Conservation (phyloP, 2,329 filamentous ascomycete species). For the Thelonectria rubi region DNA sequence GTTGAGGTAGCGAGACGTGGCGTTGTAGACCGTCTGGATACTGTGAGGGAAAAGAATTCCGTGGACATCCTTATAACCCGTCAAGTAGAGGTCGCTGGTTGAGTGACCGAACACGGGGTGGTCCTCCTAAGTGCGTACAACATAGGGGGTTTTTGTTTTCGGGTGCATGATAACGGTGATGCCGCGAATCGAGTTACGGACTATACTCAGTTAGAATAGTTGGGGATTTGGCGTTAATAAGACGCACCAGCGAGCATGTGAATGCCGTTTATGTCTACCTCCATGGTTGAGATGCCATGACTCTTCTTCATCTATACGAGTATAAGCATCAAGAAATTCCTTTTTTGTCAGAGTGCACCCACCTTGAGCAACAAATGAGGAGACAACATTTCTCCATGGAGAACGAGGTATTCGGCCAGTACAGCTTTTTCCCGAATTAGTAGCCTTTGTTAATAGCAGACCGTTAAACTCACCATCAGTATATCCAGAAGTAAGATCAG, state of each 20-base stretch:
- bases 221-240: accelerated
- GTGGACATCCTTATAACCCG: slow-evolving; percentile 15
- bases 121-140: slow-evolving; percentile 21
- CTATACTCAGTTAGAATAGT: slow-evolving; percentile 2
- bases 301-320: slow-evolving; percentile 5
- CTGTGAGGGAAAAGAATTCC: slow-evolving; percentile 23
- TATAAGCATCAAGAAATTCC: too few species aligned
- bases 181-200: not conserved
- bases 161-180: slow-evolving; percentile 21
- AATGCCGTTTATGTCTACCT: slow-evolving; percentile 12
- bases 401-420: not conserved
- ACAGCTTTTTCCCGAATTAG: slow-evolving; percentile 1
- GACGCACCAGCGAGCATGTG: slow-evolving; percentile 12
- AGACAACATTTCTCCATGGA: slow-evolving; percentile 21
- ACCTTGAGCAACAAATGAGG: slow-evolving; percentile 22
- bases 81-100: slow-evolving; percentile 23
- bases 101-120: slow-evolving; percentile 13
- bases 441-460: accelerated
- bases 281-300: not conserved
- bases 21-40: slow-evolving; percentile 26
- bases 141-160: slow-evolving; percentile 15
- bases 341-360: not conserved
- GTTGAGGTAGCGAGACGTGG: slow-evolving; percentile 3
- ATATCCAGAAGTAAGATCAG: slow-evolving; percentile 18
- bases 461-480: not conserved